A percentile compares a stretch with the other conserved stretches of the same genome.
These are phyloP conservation scores for Dysphania ambrosioides DNA, from an alignment of 148 eudicot genomes.

Conservation along the genomic window DNA sequence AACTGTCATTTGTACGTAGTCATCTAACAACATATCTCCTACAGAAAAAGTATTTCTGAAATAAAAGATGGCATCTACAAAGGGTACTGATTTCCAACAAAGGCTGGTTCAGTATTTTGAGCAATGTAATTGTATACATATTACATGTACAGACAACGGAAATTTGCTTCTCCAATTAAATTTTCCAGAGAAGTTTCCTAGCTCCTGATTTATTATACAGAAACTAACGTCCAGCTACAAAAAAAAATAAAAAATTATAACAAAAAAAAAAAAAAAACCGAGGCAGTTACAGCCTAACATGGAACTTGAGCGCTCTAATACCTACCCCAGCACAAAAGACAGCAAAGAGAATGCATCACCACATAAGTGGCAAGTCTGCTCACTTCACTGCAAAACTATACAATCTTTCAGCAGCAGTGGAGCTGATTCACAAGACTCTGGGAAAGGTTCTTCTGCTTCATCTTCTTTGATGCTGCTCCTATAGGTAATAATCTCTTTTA, in stretches of 20 bases:
- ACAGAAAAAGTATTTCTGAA: too few species aligned
- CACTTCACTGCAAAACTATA: too few species aligned
- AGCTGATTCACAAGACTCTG: conserved; percentile 15
- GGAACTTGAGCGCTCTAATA: neutral
- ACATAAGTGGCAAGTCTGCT: too few species aligned
- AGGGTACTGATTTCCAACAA: neutral
- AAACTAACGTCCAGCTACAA: neutral
- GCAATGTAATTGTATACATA: neutral
- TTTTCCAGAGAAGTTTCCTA: neutral
- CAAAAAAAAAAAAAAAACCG: neutral
- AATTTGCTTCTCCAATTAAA: neutral
- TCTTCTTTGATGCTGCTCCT: conserved; percentile 3
- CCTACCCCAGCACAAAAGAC: neutral
- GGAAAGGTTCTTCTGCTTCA: conserved; percentile 7
- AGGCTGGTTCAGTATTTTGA: neutral
- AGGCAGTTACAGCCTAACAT: neutral
- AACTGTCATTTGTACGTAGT: too few species aligned
- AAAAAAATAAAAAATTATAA: too few species aligned
- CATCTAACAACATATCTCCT: too few species aligned
- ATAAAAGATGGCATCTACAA: neutral
- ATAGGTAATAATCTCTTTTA: too few species aligned
- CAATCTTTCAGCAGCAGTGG: conserved; percentile 31
- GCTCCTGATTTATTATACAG: conserved; percentile 4
- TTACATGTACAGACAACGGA: conserved; percentile 6
- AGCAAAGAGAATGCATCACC: neutral